Evolutionary conservation across 148 eudicot genomes (phyloP).

Genomic region (Cornus florida): DNA sequence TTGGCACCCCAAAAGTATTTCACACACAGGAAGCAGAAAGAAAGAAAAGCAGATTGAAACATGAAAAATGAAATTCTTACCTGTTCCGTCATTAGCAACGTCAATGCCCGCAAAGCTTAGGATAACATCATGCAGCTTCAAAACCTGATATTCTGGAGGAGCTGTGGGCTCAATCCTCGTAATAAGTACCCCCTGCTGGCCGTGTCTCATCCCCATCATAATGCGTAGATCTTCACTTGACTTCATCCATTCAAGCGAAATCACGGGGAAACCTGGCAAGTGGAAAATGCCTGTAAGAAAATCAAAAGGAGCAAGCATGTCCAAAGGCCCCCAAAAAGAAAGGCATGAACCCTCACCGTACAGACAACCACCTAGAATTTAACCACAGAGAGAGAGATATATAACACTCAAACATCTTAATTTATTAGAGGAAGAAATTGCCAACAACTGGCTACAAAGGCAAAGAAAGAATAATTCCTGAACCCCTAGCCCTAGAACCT

Average conservation of each 20-base stretch:
- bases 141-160: slow-evolving; percentile 33
- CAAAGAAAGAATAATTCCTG: too few species aligned
- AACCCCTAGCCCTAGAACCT: too few species aligned
- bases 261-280: slow-evolving; percentile 41
- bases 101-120: slow-evolving; percentile 51
- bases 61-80: slow-evolving; percentile 12
- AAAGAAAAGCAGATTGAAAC: too few species aligned
- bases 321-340: not conserved
- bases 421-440: too few species aligned
- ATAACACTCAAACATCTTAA: too few species aligned
- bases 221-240: slow-evolving; percentile 47
- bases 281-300: not conserved
- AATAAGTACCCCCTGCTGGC: slow-evolving; percentile 48
- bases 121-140: slow-evolving; percentile 44
- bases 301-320: not conserved
- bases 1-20: too few species aligned
- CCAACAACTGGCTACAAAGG: too few species aligned
- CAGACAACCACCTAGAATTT: too few species aligned
- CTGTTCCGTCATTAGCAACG: slow-evolving; percentile 53
- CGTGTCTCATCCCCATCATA: slow-evolving; percentile 39
- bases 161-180: slow-evolving; percentile 52
- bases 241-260: slow-evolving; percentile 54
- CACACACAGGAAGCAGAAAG: too few species aligned
- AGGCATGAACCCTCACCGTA: too few species aligned
- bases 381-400: too few species aligned